Evolutionary conservation across 805 yeast species (phyloP).

Genomic region (Candida nonsorbophila): DNA sequence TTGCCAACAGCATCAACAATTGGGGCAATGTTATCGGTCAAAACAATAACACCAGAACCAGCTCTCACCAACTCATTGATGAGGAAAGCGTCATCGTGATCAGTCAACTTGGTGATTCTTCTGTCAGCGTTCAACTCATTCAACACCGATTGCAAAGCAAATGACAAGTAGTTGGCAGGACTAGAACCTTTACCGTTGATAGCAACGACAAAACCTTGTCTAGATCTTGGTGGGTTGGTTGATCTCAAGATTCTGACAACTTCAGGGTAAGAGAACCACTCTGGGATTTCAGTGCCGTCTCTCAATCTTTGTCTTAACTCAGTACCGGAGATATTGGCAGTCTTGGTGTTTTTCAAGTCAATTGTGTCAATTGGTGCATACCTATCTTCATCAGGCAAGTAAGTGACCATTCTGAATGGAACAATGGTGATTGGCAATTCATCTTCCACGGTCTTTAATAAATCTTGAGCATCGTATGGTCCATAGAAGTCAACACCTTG

Average conservation of each 20-base stretch:
- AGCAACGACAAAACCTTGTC: conserved; percentile 82
- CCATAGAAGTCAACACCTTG: conserved; percentile 93
- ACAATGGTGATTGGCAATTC: conserved; percentile 83
- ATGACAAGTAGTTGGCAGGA: conserved; percentile 48
- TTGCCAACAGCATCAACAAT: conserved; percentile 52
- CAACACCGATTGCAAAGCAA: conserved; percentile 84
- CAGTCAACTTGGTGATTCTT: conserved; percentile 56
- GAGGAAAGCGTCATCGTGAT: conserved; percentile 45
- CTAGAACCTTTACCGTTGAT: conserved; percentile 52
- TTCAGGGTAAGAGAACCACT: conserved; percentile 96
- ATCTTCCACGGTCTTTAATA: conserved; percentile 67
- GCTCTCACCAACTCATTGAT: conserved; percentile 75
- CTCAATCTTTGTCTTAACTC: conserved; percentile 84
- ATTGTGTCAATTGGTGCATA: conserved; percentile 94
- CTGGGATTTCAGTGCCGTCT: conserved; percentile 86
- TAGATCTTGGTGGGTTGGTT: conserved; percentile 84
- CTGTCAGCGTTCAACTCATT: conserved; percentile 87
- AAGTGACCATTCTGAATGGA: conserved; percentile 95
- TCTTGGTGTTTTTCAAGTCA: conserved; percentile 63
- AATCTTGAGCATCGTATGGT: conserved; percentile 92
- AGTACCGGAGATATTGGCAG: conserved; percentile 91
- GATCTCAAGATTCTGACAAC: conserved; percentile 88
- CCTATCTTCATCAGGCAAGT: conserved; percentile 90
- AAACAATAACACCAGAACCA: conserved; percentile 80
- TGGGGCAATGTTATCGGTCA: conserved; percentile 7